Evolutionary conservation across 2,329 filamentous ascomycete genomes (phyloP), one percentile per base, ranked within the genome.

Genomic region (Monilinia polystroma): DNA sequence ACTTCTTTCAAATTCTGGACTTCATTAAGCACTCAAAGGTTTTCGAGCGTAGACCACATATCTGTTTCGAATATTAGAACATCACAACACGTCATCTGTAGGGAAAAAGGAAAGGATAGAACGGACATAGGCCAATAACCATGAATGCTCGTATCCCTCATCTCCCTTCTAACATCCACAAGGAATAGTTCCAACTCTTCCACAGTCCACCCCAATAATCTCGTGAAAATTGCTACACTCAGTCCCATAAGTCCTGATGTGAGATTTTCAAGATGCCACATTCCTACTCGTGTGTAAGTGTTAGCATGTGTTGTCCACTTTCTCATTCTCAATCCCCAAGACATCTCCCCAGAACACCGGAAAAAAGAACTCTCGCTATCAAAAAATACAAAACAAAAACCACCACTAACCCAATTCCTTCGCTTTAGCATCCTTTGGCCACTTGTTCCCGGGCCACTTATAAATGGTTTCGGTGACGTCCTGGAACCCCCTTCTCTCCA

Each of bases 121-220:
- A 84, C 79, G 71, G 84, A 80, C 70, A 85, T 77, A 18, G 82
- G 82, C 83, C 85, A 85, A 68, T 83, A 84, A 81, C 77, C 69
- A 81, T 78, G 68, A 76, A 75, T 62, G 51, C 45, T 69, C 11
- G 53, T 59, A 66, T 82, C 80, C 68, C 76, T 76, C 69, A 82
- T 82, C 16, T 79, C 81, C 68, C 75, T 80, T 66, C 81, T 77
- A 29, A 84, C 81, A 14, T 80, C 76, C 23, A 81, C 75, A n/a
- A 84, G 77, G 65, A 82, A 81, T 10, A 81, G 66, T 71, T 84
- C 80, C 18, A 83, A 79, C 67, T 83, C 76, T 38, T 82, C 79
- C 32, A 76, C 76, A 26, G 75, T 77, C 83, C 82, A 85, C 1
- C 76, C 76, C 58, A 84, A 74, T 1, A 81, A 78, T 32, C 81